Evolutionary conservation across 352 stramenopile species (phyloP).

Genomic region (Globisporangium abappressorium): DNA sequence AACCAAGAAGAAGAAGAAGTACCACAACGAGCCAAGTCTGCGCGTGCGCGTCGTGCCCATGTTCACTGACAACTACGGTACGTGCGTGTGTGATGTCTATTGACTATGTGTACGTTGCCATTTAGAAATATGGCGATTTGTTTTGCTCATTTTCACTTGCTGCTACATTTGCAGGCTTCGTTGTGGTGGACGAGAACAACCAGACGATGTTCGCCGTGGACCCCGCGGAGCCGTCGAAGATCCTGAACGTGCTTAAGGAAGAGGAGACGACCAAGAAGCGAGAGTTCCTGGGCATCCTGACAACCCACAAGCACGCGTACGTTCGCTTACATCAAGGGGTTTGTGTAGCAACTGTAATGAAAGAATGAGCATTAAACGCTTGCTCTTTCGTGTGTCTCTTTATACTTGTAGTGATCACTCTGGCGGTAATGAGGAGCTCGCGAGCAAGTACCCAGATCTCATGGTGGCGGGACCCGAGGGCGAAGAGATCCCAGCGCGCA

Average conservation of each 20-base stretch:
- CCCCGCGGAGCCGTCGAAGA: constrained; percentile 58
- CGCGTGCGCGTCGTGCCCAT: constrained; percentile 81
- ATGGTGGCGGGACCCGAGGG: constrained; percentile 68
- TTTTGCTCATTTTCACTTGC: neutral
- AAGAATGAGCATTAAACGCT: neutral
- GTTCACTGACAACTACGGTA: constrained; percentile 84
- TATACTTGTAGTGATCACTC: constrained; percentile 59
- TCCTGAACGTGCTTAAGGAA: constrained; percentile 66
- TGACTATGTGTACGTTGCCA: too few species aligned
- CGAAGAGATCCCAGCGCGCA: constrained; percentile 80
- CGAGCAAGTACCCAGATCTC: constrained; percentile 53
- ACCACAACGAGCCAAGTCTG: constrained; percentile 70
- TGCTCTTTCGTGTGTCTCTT: neutral
- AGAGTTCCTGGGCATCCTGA: constrained; percentile 86
- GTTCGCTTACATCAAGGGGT: constrained; percentile 10
- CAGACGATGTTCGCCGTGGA: constrained; percentile 84
- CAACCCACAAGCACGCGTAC: constrained; percentile 92
- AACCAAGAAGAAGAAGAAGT: constrained; percentile 46
- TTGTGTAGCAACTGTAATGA: neutral
- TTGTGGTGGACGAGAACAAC: constrained; percentile 79
- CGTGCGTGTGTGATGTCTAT: neutral
- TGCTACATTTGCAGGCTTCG: constrained; percentile 39
- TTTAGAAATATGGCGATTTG: too few species aligned
- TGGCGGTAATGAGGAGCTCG: constrained; percentile 74
- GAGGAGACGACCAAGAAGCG: constrained; percentile 62